These are phyloP conservation scores for Parvularia atlantis DNA, from an alignment of 78 protist genomes.

Conservation along the genomic window DNA sequence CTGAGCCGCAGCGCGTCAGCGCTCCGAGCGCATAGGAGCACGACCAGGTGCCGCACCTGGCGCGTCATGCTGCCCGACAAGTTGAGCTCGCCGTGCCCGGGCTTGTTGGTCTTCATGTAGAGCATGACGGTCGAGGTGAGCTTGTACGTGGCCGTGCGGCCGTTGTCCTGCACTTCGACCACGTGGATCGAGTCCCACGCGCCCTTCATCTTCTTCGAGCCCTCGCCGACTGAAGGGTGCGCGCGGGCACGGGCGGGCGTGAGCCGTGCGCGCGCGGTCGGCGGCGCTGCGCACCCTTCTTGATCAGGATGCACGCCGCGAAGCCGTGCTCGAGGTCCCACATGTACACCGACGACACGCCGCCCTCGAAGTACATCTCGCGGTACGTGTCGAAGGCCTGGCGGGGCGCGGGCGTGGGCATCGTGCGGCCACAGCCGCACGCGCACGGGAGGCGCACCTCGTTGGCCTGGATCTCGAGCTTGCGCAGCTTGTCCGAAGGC, in stretches of 20 bases:
- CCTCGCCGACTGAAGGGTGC: constrained; percentile 9
- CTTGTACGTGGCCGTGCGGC: constrained; percentile 55
- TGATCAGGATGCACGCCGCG: constrained; percentile 76
- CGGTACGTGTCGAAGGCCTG: constrained; percentile 79
- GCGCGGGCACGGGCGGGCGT: not conserved
- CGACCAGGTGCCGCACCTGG: constrained; percentile 32
- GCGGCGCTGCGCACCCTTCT: constrained; percentile 66
- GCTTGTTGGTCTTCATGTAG: constrained; percentile 53
- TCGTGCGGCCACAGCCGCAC: not conserved
- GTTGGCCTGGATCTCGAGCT: constrained; percentile 54
- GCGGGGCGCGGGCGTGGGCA: constrained; percentile 73
- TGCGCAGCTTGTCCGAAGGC: constrained; percentile 74
- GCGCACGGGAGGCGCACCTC: not conserved
- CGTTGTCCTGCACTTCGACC: constrained; percentile 60
- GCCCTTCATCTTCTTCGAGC: constrained; percentile 65
- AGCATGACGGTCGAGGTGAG: constrained; percentile 91
- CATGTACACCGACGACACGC: constrained; percentile 78
- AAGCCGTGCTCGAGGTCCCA: constrained; percentile 85
- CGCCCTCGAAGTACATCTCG: constrained; percentile 79
- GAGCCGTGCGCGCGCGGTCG: no score
- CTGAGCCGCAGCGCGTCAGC: constrained; percentile 4
- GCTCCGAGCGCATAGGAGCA: not conserved
- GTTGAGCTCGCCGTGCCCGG: constrained; percentile 47
- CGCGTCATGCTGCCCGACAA: constrained; percentile 78
- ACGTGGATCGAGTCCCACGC: constrained; percentile 94